phyloP scores from a whole-genome alignment of 2,329 filamentous ascomycete species.

The Alternaria sp. region DNA sequence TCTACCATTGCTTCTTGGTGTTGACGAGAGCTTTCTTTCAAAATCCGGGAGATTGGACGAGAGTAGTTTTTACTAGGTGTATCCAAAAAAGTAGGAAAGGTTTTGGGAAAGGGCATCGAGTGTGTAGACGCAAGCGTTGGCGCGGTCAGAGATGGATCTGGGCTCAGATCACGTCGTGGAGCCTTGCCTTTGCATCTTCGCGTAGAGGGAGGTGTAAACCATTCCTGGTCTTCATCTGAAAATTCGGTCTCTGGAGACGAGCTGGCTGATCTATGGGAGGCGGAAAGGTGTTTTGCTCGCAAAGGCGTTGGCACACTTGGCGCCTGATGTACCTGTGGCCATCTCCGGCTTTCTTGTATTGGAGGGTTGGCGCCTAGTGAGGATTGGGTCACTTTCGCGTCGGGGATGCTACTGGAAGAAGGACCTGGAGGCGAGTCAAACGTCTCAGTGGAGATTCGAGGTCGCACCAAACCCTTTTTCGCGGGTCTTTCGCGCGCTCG shows the following conservation, averaged over 20 bases:
- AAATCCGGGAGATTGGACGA: not conserved
- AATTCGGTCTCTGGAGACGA: constrained; percentile 3
- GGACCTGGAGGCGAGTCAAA: constrained; percentile 13
- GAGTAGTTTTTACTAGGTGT: not conserved
- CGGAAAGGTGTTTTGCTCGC: not conserved
- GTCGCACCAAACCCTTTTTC: constrained; percentile 15
- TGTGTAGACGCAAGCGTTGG: not conserved
- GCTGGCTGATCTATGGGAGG: not conserved
- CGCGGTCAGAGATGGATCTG: not conserved
- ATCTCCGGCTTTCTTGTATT: constrained; percentile 2
- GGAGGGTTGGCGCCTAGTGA: not conserved
- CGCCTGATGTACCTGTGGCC: not conserved
- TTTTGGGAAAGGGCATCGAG: not conserved
- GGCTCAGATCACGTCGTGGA: not conserved
- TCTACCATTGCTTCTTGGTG: not conserved
- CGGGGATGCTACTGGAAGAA: not conserved
- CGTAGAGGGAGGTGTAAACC: constrained; percentile 24
- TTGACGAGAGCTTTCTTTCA: not conserved
- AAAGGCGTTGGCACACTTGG: not conserved
- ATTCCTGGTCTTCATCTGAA: constrained; percentile 16
- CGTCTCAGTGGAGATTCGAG: constrained; percentile 27
- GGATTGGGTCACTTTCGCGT: not conserved
- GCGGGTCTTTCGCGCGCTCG: not conserved
- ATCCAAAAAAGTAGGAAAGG: not conserved
- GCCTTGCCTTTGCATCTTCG: constrained; percentile 4